phyloP scores from a whole-genome alignment of 371 early-diverging fungal species.

The Mortierella sp. region DNA sequence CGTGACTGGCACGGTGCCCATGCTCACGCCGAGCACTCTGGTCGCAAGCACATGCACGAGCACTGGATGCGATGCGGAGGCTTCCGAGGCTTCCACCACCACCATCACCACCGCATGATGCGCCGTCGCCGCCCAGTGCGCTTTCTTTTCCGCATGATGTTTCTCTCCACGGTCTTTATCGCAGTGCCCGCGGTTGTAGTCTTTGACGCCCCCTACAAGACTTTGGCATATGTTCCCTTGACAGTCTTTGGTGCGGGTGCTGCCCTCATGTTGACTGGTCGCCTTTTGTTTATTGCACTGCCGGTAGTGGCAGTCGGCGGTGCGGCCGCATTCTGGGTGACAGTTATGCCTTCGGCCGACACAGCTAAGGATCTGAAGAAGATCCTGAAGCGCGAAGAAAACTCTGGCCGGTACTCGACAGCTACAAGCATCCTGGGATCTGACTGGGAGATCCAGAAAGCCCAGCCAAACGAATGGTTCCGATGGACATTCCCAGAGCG shows the following conservation, averaged over 20 bases:
- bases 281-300: constrained; percentile 21
- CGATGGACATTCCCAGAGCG: constrained; percentile 44
- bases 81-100: constrained; percentile 28
- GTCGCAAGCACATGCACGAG: background rate
- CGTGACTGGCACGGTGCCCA: constrained; percentile 4
- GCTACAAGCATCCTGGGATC: constrained; percentile 32
- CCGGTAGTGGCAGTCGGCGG: constrained; percentile 38
- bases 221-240: constrained; percentile 29
- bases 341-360: constrained; percentile 35
- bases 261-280: constrained; percentile 33
- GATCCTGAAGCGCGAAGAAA: constrained; percentile 35
- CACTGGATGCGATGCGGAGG: constrained; percentile 7
- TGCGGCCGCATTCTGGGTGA: constrained; percentile 28
- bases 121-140: constrained; percentile 31
- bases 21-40: background rate
- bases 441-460: constrained; percentile 44
- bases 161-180: constrained; percentile 35
- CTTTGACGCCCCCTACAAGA: constrained; percentile 27
- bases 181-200: constrained; percentile 38
- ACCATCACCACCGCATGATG: constrained; percentile 13
- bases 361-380: constrained; percentile 42
- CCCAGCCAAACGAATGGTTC: constrained; percentile 45
- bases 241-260: constrained; percentile 34
- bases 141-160: constrained; percentile 31
- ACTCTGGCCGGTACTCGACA: constrained; percentile 18